Evolutionary conservation across 176 grass and related monocot species (phyloP), one percentile per base, ranked within the genome.

Genomic region (Elymus sibiricus): DNA sequence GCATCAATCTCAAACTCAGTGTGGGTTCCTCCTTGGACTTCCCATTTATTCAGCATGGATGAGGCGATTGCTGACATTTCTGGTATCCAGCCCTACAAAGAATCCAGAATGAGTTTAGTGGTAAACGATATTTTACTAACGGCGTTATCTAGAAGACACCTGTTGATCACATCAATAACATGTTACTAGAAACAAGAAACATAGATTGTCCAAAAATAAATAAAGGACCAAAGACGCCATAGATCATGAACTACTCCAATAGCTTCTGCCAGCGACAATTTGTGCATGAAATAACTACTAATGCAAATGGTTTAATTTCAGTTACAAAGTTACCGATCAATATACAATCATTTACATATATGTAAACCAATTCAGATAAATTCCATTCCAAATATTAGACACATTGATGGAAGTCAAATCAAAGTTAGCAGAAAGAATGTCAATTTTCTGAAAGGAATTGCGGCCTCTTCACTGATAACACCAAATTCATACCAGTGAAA

Each of bases 1-100:
- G 91, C 40, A 53, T 97, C 95, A 0, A 95, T 90, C 87, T 97
- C 95, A 84, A 93, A 95, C 49, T 93, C 92, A 60, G 74, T 47
- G 39, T 5, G 70, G 63, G 32, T 70, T 79, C 68, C 76, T 78
- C 75, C 82, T 73, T 79, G 74, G 21, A 38, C 40, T 32, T 93
- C 87, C 95, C 95, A 97, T 82, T 85, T 91, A 61, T 91, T 89
- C 79, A 97, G 77, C 71, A 95, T 82, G 49, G 86, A 89, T 46
- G 87, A 95, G 47, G 34, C 5, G 0, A 46, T 76, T 32, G 42
- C 51, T 31, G 87, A 85, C 59, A 95, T 95, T 90, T 92, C 89
- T 73, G 95, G 90, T 79, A 97, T 76, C 95, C 95, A 97, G 82
- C 74, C 81, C 92, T 97, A 69, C 14, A 88, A 74, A 32, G 70